A percentile compares a stretch with the other conserved stretches of the same genome.
Evolutionary conservation across 805 yeast genomes (phyloP).

Genomic region (Saccharomycopsis babjevae): DNA sequence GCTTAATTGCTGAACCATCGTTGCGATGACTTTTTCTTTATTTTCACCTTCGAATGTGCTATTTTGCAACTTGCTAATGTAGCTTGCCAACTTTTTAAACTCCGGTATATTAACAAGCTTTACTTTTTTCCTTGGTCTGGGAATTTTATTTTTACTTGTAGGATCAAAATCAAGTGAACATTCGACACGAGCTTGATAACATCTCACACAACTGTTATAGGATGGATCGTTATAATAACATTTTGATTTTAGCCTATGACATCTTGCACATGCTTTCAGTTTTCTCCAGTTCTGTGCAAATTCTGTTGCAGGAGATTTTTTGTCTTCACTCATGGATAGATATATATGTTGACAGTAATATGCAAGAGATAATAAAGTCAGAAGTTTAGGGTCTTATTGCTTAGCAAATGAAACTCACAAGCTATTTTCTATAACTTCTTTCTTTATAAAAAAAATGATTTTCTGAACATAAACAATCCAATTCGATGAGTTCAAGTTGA

Average conservation of each 20-base stretch:
- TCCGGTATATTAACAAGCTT: slow-evolving; percentile 19
- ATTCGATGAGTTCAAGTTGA: too few species aligned
- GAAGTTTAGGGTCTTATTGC: too few species aligned
- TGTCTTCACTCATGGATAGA: not conserved
- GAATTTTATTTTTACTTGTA: slow-evolving; percentile 32
- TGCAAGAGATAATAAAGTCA: not conserved
- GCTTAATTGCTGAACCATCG: slow-evolving; percentile 7
- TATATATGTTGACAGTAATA: not conserved
- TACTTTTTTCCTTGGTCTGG: slow-evolving; percentile 27
- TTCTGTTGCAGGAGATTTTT: slow-evolving; percentile 10
- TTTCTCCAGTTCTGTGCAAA: slow-evolving; percentile 39
- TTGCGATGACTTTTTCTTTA: not conserved
- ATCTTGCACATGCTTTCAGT: slow-evolving; percentile 44
- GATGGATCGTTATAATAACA: slow-evolving; percentile 41
- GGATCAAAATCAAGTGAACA: slow-evolving; percentile 46
- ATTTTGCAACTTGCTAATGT: slow-evolving; percentile 7
- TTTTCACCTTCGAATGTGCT: not conserved
- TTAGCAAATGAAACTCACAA: too few species aligned
- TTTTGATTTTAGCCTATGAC: slow-evolving; percentile 42
- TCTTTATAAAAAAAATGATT: too few species aligned
- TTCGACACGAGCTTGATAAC: slow-evolving; percentile 33
- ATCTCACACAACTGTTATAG: slow-evolving; percentile 35
- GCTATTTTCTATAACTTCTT: too few species aligned
- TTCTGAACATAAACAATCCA: too few species aligned
- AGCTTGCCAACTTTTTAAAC: slow-evolving; percentile 10